Evolutionary conservation across 257 asterid genomes (phyloP).

Genomic region (Nicotiana attenuata): DNA sequence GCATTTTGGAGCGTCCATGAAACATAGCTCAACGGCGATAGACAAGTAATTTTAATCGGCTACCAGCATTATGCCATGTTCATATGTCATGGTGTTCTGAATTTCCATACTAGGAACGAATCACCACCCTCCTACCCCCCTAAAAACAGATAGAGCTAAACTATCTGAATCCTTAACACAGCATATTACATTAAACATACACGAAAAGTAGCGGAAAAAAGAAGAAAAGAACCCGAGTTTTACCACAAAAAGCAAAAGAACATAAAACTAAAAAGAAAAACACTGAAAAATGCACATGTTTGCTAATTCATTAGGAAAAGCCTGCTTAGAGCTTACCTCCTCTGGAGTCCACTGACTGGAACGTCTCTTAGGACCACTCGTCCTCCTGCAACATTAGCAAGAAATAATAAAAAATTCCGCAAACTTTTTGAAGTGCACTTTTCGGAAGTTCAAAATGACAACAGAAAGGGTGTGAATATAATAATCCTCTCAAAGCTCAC

Average conservation of each 20-base stretch:
- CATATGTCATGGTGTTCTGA: background rate
- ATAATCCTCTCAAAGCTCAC: background rate
- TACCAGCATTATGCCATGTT: background rate
- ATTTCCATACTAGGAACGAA: background rate
- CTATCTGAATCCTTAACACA: background rate
- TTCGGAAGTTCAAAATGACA: background rate
- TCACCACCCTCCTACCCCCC: background rate
- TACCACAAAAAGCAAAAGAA: background rate
- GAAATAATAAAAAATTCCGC: background rate
- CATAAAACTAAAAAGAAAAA: constrained; percentile 1
- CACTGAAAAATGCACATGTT: background rate
- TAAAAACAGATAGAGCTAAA: background rate
- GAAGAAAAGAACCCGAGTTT: background rate
- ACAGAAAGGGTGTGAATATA: background rate
- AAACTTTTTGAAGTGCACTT: background rate
- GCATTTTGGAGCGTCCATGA: too few species aligned
- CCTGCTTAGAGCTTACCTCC: constrained; percentile 50
- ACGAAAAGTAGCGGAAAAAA: background rate
- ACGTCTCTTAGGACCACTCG: constrained; percentile 95
- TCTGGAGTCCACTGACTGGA: constrained; percentile 95
- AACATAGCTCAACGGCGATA: background rate
- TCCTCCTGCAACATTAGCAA: constrained; percentile 49
- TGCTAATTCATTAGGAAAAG: constrained; percentile 2
- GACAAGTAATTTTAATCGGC: background rate
- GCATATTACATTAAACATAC: background rate